Percentiles rank a stretch among this genome's conserved stretches.
Evolutionary conservation across 2,329 filamentous ascomycete species (phyloP).

Genomic region (Calonectria leucothoes): DNA sequence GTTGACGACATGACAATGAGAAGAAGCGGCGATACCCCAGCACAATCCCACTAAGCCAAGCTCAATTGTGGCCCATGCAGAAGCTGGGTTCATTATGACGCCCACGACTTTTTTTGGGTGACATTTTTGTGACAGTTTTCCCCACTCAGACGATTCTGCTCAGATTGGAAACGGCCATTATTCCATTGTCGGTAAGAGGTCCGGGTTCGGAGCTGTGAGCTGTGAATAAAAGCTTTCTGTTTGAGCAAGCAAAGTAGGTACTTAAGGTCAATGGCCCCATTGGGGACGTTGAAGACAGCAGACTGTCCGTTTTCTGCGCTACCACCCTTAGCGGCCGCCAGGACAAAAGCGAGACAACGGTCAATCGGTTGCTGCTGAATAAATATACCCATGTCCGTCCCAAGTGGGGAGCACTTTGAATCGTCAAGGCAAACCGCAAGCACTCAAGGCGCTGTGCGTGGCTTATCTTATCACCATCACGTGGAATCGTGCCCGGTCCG

Average conservation of each 20-base stretch:
- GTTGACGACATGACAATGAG: conserved; percentile 22
- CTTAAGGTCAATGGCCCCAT: background rate
- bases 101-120: conserved; percentile 24
- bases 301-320: background rate
- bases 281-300: background rate
- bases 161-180: background rate
- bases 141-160: conserved; percentile 28
- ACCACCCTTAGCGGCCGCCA: conserved; percentile 1
- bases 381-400: background rate
- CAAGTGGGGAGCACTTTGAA: background rate
- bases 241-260: background rate
- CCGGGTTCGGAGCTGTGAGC: background rate
- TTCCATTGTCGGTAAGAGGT: background rate
- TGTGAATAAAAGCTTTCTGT: background rate
- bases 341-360: background rate
- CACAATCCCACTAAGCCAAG: conserved; percentile 19
- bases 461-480: conserved; percentile 40
- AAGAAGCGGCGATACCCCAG: conserved; percentile 36
- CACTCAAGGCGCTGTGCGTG: background rate
- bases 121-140: conserved; percentile 21
- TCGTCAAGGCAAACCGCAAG: background rate
- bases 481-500: conserved; percentile 22
- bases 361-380: background rate
- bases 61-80: conserved; percentile 27
- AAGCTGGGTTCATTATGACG: conserved; percentile 24